Evolutionary conservation across 768 basidiomycete species (phyloP).

Genomic region (Myochromella boudieri): DNA sequence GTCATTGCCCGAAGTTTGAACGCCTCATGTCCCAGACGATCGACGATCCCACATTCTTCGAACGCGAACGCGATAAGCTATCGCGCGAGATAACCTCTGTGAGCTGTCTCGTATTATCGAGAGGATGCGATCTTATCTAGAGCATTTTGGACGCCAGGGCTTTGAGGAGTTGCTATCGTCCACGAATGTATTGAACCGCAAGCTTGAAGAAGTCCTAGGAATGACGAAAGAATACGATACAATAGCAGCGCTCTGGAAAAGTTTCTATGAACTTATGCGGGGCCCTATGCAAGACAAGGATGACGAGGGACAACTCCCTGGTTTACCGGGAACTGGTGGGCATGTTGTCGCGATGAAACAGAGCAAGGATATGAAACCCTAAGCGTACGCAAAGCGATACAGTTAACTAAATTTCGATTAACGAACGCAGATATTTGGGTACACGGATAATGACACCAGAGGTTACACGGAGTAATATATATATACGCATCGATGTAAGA

Average conservation of each 20-base stretch:
- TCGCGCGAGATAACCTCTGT: constrained; percentile 75
- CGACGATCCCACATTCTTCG: constrained; percentile 66
- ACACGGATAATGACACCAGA: constrained; percentile 27
- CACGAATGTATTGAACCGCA: constrained; percentile 84
- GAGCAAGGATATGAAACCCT: constrained; percentile 14
- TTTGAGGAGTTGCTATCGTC: constrained; percentile 88
- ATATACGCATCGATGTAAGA: constrained; percentile 19
- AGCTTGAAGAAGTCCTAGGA: constrained; percentile 87
- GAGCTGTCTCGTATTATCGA: constrained; percentile 15
- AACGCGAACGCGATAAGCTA: constrained; percentile 75
- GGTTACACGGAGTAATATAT: constrained; percentile 19
- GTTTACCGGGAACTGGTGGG: constrained; percentile 73
- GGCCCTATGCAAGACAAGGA: constrained; percentile 38
- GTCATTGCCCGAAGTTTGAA: no score
- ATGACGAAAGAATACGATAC: constrained; percentile 93
- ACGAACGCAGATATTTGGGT: constrained; percentile 35
- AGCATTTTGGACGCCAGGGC: constrained; percentile 48
- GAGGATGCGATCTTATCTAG: background rate
- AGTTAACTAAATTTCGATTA: constrained; percentile 18
- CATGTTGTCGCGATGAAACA: constrained; percentile 48
- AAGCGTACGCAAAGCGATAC: constrained; percentile 9
- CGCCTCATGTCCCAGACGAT: constrained; percentile 35
- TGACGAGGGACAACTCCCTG: constrained; percentile 34
- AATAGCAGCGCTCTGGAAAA: constrained; percentile 82
- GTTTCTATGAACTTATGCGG: constrained; percentile 77